These are phyloP conservation scores for Entomortierella beljakovae DNA, from an alignment of 192 early-diverging fungal species.

Conservation along the genomic window DNA sequence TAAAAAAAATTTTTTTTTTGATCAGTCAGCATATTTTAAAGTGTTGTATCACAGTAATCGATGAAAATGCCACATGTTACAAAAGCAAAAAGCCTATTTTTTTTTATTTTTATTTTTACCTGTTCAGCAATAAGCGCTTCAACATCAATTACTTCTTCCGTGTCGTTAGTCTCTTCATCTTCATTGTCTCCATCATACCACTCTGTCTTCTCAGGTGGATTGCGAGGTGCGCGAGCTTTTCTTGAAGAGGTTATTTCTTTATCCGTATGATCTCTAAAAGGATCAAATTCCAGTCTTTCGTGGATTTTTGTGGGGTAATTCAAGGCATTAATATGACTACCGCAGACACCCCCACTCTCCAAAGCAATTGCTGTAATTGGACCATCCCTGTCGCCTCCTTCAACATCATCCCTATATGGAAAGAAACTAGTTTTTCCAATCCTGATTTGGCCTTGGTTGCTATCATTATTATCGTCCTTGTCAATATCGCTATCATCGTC, in stretches of 20 bases:
- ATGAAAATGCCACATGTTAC: not conserved
- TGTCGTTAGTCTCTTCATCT: slow-evolving; percentile 23
- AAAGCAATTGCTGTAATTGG: not conserved
- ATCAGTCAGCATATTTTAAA: not conserved
- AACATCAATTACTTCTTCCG: slow-evolving; percentile 39
- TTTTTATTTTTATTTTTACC: slow-evolving; percentile 4
- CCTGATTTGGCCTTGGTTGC: no score
- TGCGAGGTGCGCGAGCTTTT: slow-evolving; percentile 20
- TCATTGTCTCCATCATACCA: no score
- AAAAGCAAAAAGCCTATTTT: not conserved
- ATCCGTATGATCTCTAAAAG: not conserved
- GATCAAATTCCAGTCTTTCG: slow-evolving; percentile 5
- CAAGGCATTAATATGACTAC: not conserved
- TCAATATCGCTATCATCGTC: slow-evolving; percentile 13
- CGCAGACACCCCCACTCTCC: no score
- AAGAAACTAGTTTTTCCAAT: slow-evolving; percentile 12
- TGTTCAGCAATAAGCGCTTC: slow-evolving; percentile 46
- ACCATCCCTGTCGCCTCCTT: slow-evolving; percentile 2
- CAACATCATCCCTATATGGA: slow-evolving; percentile 22
- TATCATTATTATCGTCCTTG: not conserved
- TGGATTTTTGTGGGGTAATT: slow-evolving; percentile 7
- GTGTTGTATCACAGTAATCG: not conserved
- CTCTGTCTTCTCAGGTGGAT: slow-evolving; percentile 23
- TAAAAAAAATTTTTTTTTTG: slow-evolving; percentile 4
- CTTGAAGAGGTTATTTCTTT: not conserved